Conservation (phyloP, 208 protist species). For the Trypanosoma cruzi region DNA sequence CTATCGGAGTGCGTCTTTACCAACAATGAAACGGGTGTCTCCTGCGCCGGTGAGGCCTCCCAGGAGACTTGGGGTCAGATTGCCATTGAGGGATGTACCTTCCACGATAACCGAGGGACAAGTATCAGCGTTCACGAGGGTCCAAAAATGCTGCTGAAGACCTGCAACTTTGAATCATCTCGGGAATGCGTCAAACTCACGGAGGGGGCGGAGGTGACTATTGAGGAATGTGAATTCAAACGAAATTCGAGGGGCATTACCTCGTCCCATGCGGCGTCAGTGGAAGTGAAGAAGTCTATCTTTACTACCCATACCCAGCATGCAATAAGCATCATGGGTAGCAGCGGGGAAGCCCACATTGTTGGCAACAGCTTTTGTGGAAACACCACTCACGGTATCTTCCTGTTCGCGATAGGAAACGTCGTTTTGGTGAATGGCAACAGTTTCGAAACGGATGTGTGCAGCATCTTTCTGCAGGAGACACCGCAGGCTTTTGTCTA, state of each 20-base stretch:
- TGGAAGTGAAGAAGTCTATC: slow-evolving; percentile 18
- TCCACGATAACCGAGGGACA: slow-evolving; percentile 6
- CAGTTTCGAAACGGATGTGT: slow-evolving; percentile 17
- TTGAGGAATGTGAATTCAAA: slow-evolving; percentile 21
- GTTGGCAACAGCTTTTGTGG: slow-evolving; percentile 19
- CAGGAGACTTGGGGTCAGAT: background rate
- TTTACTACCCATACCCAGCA: slow-evolving; percentile 13
- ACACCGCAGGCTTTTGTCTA: slow-evolving; percentile 18
- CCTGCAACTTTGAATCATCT: slow-evolving; percentile 22
- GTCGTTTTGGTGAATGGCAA: slow-evolving; percentile 22
- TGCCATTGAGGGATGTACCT: slow-evolving; percentile 16
- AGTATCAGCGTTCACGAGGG: slow-evolving; percentile 10
- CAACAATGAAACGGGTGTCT: slow-evolving; percentile 20
- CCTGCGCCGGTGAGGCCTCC: background rate
- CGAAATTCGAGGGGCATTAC: slow-evolving; percentile 19
- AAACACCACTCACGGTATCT: slow-evolving; percentile 12
- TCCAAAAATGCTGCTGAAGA: background rate
- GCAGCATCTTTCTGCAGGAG: slow-evolving; percentile 21
- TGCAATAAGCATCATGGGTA: slow-evolving; percentile 15
- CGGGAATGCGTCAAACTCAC: slow-evolving; percentile 4
- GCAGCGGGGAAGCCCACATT: slow-evolving; percentile 14
- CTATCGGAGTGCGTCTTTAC: slow-evolving; percentile 15
- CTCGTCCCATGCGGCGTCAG: background rate
- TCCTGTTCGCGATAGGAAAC: slow-evolving; percentile 1
- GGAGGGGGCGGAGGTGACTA: background rate